Conservation (phyloP, 164 flowering plant genomes). For the Platanus orientalis region DNA sequence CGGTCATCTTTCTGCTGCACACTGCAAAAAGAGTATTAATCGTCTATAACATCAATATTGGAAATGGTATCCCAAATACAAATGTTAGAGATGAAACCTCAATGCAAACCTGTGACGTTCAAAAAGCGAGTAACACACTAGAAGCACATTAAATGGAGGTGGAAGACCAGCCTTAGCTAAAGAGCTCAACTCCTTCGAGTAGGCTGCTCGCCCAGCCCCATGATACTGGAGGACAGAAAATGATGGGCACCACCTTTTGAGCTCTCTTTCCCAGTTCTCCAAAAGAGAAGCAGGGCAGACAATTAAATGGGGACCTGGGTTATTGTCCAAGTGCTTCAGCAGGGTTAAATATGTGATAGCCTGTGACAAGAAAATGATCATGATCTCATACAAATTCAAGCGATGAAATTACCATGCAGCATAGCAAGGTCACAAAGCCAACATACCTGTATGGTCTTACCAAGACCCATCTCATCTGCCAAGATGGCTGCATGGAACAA, state of each 20-base stretch:
- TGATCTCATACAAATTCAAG: neutral
- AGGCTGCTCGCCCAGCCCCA: slow-evolving; percentile 70
- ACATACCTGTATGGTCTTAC: slow-evolving; percentile 91
- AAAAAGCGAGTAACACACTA: slow-evolving; percentile 92
- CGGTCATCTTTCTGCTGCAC: slow-evolving; percentile 97
- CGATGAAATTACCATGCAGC: neutral
- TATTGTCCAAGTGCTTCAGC: slow-evolving; percentile 74
- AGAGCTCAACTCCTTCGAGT: slow-evolving; percentile 63
- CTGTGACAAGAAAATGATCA: slow-evolving; percentile 38
- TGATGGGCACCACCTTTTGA: slow-evolving; percentile 90
- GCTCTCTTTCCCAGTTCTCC: slow-evolving; percentile 99
- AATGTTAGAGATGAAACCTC: neutral
- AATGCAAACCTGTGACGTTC: slow-evolving; percentile 85
- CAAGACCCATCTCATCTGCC: slow-evolving; percentile 99
- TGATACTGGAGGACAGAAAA: slow-evolving; percentile 80
- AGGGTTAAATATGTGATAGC: slow-evolving; percentile 81
- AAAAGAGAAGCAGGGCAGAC: slow-evolving; percentile 96
- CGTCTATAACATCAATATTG: neutral
- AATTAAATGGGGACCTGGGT: slow-evolving; percentile 90
- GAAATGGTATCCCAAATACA: neutral
- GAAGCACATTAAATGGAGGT: slow-evolving; percentile 87
- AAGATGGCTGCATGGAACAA: slow-evolving; percentile 66
- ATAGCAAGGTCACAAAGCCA: slow-evolving; percentile 1
- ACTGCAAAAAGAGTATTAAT: slow-evolving; percentile 30
- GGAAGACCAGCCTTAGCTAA: slow-evolving; percentile 66